Evolutionary conservation across 495 filamentous ascomycete species (phyloP).

Genomic region (Podospora anserina): DNA sequence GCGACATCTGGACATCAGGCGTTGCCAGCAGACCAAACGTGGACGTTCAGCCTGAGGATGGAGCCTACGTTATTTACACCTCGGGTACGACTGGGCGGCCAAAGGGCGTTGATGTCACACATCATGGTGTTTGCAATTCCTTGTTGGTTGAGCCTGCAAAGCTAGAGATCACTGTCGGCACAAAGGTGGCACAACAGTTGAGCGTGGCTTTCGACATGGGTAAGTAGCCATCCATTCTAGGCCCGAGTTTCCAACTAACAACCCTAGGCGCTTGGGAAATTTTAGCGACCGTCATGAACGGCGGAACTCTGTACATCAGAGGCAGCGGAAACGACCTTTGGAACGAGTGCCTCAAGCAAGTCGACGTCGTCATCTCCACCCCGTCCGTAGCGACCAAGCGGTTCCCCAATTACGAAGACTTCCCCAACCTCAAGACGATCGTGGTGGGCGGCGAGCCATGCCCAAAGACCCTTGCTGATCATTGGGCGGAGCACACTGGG

Average conservation of each 20-base stretch:
- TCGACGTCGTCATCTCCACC: conserved; percentile 39
- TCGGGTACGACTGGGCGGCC: conserved; percentile 43
- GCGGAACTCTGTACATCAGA: conserved; percentile 36
- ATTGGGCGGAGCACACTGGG: conserved; percentile 31
- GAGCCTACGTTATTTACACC: conserved; percentile 44
- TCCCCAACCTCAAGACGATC: conserved; percentile 36
- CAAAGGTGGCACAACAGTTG: conserved; percentile 37
- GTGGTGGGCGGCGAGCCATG: conserved; percentile 36
- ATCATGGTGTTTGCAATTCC: conserved; percentile 34
- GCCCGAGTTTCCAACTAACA: background rate
- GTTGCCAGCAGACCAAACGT: conserved; percentile 16
- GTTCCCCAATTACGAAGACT: conserved; percentile 24
- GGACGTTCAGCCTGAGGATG: conserved; percentile 27
- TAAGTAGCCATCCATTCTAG: conserved; percentile 17
- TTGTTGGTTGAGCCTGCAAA: conserved; percentile 32
- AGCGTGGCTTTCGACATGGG: conserved; percentile 44
- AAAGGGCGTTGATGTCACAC: conserved; percentile 41
- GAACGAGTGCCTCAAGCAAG: conserved; percentile 21
- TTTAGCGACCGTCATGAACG: conserved; percentile 38
- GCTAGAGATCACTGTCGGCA: conserved; percentile 36
- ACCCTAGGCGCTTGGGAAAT: conserved; percentile 39
- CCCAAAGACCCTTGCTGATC: conserved; percentile 32
- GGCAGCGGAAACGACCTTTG: conserved; percentile 25
- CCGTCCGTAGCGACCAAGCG: conserved; percentile 33
- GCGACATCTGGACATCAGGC: background rate